Evolutionary conservation across 768 basidiomycete genomes (phyloP), one percentile per base, ranked within the genome.

Genomic region (Sutorius australiensis): DNA sequence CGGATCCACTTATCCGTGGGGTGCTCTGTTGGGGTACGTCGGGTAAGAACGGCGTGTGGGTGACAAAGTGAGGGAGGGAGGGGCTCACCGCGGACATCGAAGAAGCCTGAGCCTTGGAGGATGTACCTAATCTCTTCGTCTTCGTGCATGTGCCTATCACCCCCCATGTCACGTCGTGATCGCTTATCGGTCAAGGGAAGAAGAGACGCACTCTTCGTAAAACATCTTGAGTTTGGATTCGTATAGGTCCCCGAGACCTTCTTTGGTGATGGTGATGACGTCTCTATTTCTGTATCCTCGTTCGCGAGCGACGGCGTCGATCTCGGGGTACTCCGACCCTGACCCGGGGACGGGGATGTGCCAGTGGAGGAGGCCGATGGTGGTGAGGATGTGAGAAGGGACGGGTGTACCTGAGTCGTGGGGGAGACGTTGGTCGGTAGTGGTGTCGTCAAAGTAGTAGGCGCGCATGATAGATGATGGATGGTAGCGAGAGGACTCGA

Each of bases 121-220:
- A 95, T 83, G 62, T 90, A 98, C 8, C 94, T 78, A 63, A 95
- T 95, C 71, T 98, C 94, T 64, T 98, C 94, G 62, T 97, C 94
- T 68, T 97, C 92, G 61, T 97, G 95, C 77, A 98, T 80, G 62
- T 97, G 93, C 62, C 90, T 91, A 24, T 24, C 4, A 24, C 4
- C 24, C 24, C 24, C 24, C 24, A 24, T 24, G 24, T 24, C 24
- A 24, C 24, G 4, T 24, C 24, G 24, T 24, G 24, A 24, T 24
- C 24, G 24, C 24, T 24, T 24, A 24, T 24, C 24, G 24, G 24
- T 24, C 24, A 24, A 24, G 24, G 4, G 24, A 24, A 24, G 24
- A 24, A 4, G 9, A 32, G 11, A 67, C 84, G 55, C 61, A 91
- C 89, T 94, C 92, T 49, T 86, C 77, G 61, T 89, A 95, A 71